Evolutionary conservation across 2,329 filamentous ascomycete genomes (phyloP).

Genomic region (Arthrobotrys pseudoclavata): DNA sequence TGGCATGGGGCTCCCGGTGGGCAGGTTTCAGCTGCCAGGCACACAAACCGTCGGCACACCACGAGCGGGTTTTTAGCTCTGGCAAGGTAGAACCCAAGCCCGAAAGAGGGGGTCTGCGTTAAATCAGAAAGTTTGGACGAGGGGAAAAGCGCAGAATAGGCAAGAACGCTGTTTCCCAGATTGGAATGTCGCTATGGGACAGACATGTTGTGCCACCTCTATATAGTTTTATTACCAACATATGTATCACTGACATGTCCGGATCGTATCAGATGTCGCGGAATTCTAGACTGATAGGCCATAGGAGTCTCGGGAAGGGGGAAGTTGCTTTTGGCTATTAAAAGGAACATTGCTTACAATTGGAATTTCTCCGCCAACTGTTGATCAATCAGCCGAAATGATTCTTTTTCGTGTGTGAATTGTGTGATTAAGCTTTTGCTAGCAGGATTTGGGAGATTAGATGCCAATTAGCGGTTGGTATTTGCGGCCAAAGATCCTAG

Average conservation of each 20-base stretch:
- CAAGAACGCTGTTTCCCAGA: slow-evolving; percentile 33
- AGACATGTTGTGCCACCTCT: background rate
- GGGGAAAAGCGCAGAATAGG: slow-evolving; percentile 39
- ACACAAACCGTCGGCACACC: slow-evolving; percentile 36
- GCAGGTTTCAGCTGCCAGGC: slow-evolving; percentile 57
- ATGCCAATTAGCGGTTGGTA: slow-evolving; percentile 25
- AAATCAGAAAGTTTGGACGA: slow-evolving; percentile 12
- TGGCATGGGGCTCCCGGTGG: slow-evolving; percentile 50
- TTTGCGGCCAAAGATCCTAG: slow-evolving; percentile 43
- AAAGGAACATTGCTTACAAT: slow-evolving; percentile 38
- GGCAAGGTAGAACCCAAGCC: slow-evolving; percentile 13
- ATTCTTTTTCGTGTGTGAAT: background rate
- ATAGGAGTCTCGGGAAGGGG: slow-evolving; percentile 8
- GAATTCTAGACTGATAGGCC: slow-evolving; percentile 24
- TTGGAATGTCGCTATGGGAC: slow-evolving; percentile 51
- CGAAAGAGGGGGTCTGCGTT: background rate
- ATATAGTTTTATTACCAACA: background rate
- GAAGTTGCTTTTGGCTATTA: slow-evolving; percentile 27
- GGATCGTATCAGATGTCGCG: slow-evolving; percentile 12
- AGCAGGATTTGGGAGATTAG: slow-evolving; percentile 38
- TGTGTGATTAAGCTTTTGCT: slow-evolving; percentile 19
- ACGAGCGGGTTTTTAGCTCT: slow-evolving; percentile 14
- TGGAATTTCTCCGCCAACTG: slow-evolving; percentile 11
- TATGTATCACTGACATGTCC: slow-evolving; percentile 2
- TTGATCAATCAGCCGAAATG: background rate